These are phyloP conservation scores for Effrenium voratum DNA, from an alignment of 73 alveolate species.

Conservation along the genomic window DNA sequence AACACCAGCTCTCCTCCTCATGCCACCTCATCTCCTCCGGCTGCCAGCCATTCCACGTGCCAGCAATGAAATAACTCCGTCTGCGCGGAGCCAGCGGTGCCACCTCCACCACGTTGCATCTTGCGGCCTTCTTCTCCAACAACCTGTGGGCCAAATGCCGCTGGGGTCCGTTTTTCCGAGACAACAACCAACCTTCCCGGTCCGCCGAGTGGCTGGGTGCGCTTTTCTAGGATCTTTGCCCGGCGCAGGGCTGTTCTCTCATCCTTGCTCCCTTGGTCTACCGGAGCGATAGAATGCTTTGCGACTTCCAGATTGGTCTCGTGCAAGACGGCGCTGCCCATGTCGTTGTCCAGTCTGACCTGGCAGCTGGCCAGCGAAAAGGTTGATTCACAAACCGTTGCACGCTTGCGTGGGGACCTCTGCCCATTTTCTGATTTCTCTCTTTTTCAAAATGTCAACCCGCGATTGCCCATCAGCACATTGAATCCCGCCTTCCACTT, in stretches of 20 bases:
- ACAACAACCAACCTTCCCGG: not conserved
- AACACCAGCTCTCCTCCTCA: no score
- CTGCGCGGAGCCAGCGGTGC: not conserved
- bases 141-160: not conserved
- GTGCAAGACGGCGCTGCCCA: constrained; percentile 87
- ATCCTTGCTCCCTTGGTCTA: constrained; percentile 77
- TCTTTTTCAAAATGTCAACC: not conserved
- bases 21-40: constrained; percentile 60
- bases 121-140: constrained; percentile 87
- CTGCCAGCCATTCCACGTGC: constrained; percentile 70
- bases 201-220: constrained; percentile 41
- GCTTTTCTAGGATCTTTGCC: constrained; percentile 58
- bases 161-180: not conserved
- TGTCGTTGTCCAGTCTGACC: constrained; percentile 64
- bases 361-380: not conserved
- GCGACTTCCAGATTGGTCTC: constrained; percentile 48
- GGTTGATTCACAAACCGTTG: not conserved
- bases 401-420: no score
- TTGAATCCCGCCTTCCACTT: constrained; percentile 69
- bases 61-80: constrained; percentile 56
- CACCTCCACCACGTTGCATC: constrained; percentile 6
- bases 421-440: no score
- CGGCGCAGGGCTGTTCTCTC: constrained; percentile 66
- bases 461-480: not conserved
- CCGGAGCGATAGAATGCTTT: constrained; percentile 5